Percentiles rank a stretch among this genome's conserved stretches.
Conservation (phyloP, 768 basidiomycete genomes). For the Ephemerocybe angulata region DNA sequence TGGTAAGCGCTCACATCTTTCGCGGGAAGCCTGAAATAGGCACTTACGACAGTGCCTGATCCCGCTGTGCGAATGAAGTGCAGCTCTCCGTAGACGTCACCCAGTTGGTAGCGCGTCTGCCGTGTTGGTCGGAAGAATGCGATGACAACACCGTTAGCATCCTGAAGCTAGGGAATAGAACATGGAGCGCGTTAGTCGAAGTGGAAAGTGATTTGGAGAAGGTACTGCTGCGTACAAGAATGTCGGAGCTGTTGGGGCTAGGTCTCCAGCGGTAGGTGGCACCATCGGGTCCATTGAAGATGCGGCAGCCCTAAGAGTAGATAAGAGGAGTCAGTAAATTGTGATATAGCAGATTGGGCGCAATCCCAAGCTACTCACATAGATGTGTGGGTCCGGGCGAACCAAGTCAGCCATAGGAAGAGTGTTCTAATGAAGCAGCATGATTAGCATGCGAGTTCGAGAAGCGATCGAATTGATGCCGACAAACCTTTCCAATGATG, state of each 20-base stretch:
- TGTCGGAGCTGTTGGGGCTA: conserved; percentile 51
- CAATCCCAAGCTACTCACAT: conserved; percentile 40
- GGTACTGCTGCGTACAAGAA: conserved; percentile 45
- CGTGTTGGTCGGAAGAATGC: conserved; percentile 79
- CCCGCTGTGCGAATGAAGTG: conserved; percentile 79
- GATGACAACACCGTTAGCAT: conserved; percentile 62
- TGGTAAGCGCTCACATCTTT: conserved; percentile 11
- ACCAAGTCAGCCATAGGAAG: conserved; percentile 83
- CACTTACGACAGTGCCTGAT: conserved; percentile 72
- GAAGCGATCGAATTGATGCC: conserved; percentile 13
- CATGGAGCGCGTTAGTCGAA: conserved; percentile 17
- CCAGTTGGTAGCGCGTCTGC: conserved; percentile 77
- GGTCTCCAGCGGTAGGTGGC: conserved; percentile 78
- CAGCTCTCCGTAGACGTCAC: conserved; percentile 83
- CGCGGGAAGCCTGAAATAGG: conserved; percentile 16
- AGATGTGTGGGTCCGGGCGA: conserved; percentile 58
- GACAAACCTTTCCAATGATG: conserved; percentile 73
- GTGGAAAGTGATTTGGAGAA: conserved; percentile 8
- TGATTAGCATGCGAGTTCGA: conserved; percentile 21
- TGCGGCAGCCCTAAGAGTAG: conserved; percentile 50
- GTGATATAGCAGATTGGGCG: conserved; percentile 9
- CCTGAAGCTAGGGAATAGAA: conserved; percentile 58
- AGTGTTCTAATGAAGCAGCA: conserved; percentile 51
- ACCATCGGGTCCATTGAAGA: conserved; percentile 83
- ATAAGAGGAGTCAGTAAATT: conserved; percentile 7